phyloP scores from a whole-genome alignment of 2,329 filamentous ascomycete genomes.

The Elsinoe arachidis region DNA sequence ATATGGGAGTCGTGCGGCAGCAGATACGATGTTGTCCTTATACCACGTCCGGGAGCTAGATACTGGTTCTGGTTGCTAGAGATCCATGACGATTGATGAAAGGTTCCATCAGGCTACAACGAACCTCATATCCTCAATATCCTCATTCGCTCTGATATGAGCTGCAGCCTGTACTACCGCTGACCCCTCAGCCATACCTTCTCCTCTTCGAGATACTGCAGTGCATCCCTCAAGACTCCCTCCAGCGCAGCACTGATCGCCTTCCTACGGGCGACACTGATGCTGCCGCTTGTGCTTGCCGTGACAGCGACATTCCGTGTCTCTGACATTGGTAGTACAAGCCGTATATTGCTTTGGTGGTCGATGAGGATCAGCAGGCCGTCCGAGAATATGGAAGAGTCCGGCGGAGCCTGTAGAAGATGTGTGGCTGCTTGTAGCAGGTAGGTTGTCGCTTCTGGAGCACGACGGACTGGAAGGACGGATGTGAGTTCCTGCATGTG shows the following conservation, averaged over 20 bases:
- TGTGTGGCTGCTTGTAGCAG: background rate
- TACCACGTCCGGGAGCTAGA: no score
- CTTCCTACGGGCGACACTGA: background rate
- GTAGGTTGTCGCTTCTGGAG: background rate
- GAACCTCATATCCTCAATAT: background rate
- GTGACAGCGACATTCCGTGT: background rate
- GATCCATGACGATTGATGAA: no score
- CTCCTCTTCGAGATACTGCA: slow-evolving; percentile 11
- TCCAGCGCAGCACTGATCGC: slow-evolving; percentile 5
- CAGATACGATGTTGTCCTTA: no score
- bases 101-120: slow-evolving; percentile 38
- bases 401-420: background rate
- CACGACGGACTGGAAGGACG: slow-evolving; percentile 1
- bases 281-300: background rate
- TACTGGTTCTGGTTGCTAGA: no score
- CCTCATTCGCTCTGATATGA: background rate
- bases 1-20: no score
- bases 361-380: slow-evolving; percentile 8
- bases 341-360: background rate
- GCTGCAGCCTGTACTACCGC: background rate
- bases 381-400: background rate
- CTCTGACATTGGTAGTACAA: slow-evolving; percentile 6
- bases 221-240: background rate
- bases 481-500: slow-evolving; percentile 8
- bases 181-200: slow-evolving; percentile 5